phyloP scores from a whole-genome alignment of 2,329 filamentous ascomycete genomes.

The Xylariomycetidae sp. region DNA sequence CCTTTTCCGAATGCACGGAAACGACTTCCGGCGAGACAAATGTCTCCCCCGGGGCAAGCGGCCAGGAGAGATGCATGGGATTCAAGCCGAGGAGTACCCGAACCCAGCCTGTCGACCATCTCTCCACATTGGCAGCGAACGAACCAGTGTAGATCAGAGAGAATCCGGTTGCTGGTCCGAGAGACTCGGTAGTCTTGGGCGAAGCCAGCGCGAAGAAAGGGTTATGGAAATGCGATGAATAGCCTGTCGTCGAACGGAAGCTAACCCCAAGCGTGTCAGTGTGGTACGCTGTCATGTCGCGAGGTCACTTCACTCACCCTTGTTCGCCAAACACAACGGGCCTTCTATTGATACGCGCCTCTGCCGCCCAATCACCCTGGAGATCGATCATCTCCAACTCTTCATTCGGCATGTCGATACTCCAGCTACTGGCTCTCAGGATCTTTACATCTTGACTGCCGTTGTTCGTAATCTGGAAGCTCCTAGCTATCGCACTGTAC shows the following conservation, averaged over 20 bases:
- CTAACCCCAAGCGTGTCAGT: too few relatives aligned
- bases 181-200: slow-evolving; percentile 54
- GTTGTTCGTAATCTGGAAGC: slow-evolving; percentile 57
- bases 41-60: slow-evolving; percentile 48
- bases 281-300: too few relatives aligned
- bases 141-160: slow-evolving; percentile 62
- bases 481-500: slow-evolving; percentile 57
- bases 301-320: slow-evolving; percentile 36
- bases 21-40: slow-evolving; percentile 60
- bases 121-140: slow-evolving; percentile 57
- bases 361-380: slow-evolving; percentile 58
- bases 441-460: slow-evolving; percentile 48
- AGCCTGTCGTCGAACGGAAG: slow-evolving; percentile 57
- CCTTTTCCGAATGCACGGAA: slow-evolving; percentile 53
- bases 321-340: slow-evolving; percentile 53
- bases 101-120: slow-evolving; percentile 56
- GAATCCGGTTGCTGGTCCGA: slow-evolving; percentile 61
- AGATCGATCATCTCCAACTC: slow-evolving; percentile 60
- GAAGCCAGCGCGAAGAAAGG: slow-evolving; percentile 57
- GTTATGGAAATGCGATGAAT: slow-evolving; percentile 61
- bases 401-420: slow-evolving; percentile 54
- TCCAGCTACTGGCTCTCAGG: slow-evolving; percentile 56
- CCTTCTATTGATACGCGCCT: slow-evolving; percentile 49
- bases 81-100: slow-evolving; percentile 59
- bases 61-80: slow-evolving; percentile 55